Evolutionary conservation across 768 basidiomycete species (phyloP).

Genomic region (Pleurotus tuber-regium): DNA sequence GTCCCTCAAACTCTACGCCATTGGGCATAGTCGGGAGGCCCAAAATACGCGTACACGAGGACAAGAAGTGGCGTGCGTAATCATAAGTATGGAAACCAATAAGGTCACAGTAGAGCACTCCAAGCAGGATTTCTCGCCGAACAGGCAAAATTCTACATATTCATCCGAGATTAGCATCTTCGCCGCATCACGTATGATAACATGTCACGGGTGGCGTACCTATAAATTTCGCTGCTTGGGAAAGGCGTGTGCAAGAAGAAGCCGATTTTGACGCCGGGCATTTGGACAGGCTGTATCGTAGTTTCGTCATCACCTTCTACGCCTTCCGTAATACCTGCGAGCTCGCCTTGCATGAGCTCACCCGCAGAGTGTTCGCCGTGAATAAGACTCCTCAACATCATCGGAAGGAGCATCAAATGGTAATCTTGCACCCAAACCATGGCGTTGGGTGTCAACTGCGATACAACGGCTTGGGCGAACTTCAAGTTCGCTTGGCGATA

Average conservation of each 20-base stretch:
- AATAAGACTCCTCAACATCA: constrained; percentile 88
- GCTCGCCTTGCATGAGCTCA: constrained; percentile 56
- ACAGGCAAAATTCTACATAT: constrained; percentile 85
- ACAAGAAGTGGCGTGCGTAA: constrained; percentile 98
- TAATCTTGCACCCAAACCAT: constrained; percentile 99
- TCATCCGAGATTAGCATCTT: constrained; percentile 11
- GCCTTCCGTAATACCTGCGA: constrained; percentile 71
- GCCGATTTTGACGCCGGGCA: constrained; percentile 86
- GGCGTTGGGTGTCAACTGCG: constrained; percentile 76
- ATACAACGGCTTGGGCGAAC: constrained; percentile 87
- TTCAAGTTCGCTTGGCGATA: constrained; percentile 95
- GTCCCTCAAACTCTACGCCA: constrained; percentile 93
- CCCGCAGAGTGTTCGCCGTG: constrained; percentile 62
- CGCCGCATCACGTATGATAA: not conserved
- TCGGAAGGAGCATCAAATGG: constrained; percentile 95
- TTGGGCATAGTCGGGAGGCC: constrained; percentile 97
- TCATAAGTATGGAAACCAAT: constrained; percentile 99
- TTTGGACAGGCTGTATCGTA: constrained; percentile 28
- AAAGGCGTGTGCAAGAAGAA: constrained; percentile 99
- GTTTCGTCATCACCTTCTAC: constrained; percentile 49
- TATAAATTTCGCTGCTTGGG: constrained; percentile 96
- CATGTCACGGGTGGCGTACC: constrained; percentile 53
- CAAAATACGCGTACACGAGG: constrained; percentile 95
- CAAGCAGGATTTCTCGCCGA: constrained; percentile 94
- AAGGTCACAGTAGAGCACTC: constrained; percentile 92